Base-by-base conservation (phyloP, 257 asterid species). In the Gentiana straminea region DNA sequence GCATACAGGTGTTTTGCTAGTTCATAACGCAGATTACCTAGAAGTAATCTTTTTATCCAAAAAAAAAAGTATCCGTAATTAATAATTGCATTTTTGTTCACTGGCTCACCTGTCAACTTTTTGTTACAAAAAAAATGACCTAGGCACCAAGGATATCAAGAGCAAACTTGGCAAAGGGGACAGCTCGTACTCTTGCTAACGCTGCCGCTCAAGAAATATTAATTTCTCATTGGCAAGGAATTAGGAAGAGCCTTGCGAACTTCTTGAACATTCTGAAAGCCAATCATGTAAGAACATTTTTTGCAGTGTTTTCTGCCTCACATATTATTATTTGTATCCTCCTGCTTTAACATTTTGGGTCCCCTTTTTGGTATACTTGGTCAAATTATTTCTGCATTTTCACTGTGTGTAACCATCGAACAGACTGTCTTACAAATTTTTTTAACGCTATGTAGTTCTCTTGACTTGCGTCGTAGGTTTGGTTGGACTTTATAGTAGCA, bases 141-240 rank as follows among this genome's bases (percentile, higher is more conserved):
- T 68, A 91, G 98, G 98, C 98, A 60, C 98, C 98, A 62, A 78
- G 98, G 82, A 80, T 88, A 79, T 92, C 98, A 52, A 65, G 84
- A 71, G 91, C 93, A 56, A 81, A 79, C 75, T 77, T 92, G 66
- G 60, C 80, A 46, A 92, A 88, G 78, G 98, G 97, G 52, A 68
- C 94, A 58, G 93, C 97, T 7, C 94, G 97, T 12, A 60, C 83
- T 64, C 78, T 81, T 63, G 97, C 94, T 58, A 88, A 80, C 78
- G 93, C 95, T 51, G 91, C 89, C 57, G 94, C 89, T 53, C 98
- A 92, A 77, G 97, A 92, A 66, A 83, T 83, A 70, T 75, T 92
- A 69, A 79, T 88, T 64, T 87, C 95, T 58, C 98, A 92, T 69
- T 92, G 98, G 97, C 98, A 92, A 79, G 95, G 94, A 70, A 87